phyloP scores from a whole-genome alignment of 2,329 filamentous ascomycete species.

The Trichoderma asperellum region DNA sequence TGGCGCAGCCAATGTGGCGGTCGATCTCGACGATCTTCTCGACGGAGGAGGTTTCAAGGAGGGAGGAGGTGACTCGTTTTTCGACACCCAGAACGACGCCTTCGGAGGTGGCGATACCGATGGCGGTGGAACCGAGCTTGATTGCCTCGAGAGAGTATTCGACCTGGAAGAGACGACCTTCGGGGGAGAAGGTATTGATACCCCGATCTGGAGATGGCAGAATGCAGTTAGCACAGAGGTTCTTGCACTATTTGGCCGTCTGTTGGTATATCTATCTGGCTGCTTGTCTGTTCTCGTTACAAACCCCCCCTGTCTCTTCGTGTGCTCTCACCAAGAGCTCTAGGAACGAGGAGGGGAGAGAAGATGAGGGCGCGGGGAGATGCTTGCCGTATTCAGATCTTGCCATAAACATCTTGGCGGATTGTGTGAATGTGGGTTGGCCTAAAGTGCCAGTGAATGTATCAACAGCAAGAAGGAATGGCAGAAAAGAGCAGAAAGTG shows the following conservation, averaged over 20 bases:
- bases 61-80: constrained; percentile 96
- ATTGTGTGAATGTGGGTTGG: constrained; percentile 34
- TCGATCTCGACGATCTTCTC: constrained; percentile 99
- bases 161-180: constrained; percentile 99
- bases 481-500: background rate
- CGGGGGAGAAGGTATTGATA: constrained; percentile 99
- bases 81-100: constrained; percentile 97
- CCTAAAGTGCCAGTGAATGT: constrained; percentile 8
- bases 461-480: background rate
- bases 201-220: constrained; percentile 73
- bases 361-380: constrained; percentile 35
- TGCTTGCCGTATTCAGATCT: constrained; percentile 90
- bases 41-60: constrained; percentile 95
- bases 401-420: constrained; percentile 95
- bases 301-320: background rate
- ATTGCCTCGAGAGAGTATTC: constrained; percentile 99
- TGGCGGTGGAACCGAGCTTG: constrained; percentile 97
- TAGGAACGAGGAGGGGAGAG: background rate
- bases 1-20: constrained; percentile 97
- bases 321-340: background rate
- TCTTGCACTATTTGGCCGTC: background rate
- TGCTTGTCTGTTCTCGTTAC: background rate
- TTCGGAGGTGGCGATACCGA: constrained; percentile 93
- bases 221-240: constrained; percentile 28
- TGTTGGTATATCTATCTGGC: background rate